Percentiles rank a stretch among this genome's conserved stretches.
Evolutionary conservation across 192 early-diverging fungal species (phyloP).

Genomic region (Mortierella hygrophila): DNA sequence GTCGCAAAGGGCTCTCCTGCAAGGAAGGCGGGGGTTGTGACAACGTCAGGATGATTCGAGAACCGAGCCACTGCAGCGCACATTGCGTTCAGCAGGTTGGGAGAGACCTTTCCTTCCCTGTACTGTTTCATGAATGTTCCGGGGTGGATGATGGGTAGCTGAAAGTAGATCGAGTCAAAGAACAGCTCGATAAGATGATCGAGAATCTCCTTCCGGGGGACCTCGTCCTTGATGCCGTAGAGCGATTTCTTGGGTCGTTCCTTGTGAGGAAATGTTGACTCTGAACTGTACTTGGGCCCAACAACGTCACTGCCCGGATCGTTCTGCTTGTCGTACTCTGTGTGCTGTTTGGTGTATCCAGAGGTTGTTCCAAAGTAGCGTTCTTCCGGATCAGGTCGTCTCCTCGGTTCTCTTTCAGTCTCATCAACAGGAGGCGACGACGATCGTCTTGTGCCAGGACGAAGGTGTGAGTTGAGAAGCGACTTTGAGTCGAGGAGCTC

Average conservation of each 20-base stretch:
- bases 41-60: slow-evolving; percentile 60
- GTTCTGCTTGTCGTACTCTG: slow-evolving; percentile 40
- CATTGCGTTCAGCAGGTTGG: slow-evolving; percentile 60
- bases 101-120: slow-evolving; percentile 57
- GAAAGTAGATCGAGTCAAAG: slow-evolving; percentile 60
- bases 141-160: slow-evolving; percentile 64
- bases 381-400: slow-evolving; percentile 27
- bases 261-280: slow-evolving; percentile 17
- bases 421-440: slow-evolving; percentile 1
- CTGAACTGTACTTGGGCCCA: slow-evolving; percentile 29
- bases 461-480: slow-evolving; percentile 27
- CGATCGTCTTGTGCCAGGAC: slow-evolving; percentile 29
- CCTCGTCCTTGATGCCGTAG: slow-evolving; percentile 51
- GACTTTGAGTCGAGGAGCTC: slow-evolving; percentile 43
- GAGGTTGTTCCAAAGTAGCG: slow-evolving; percentile 50
- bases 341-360: slow-evolving; percentile 29
- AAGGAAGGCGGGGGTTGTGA: slow-evolving; percentile 60
- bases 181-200: slow-evolving; percentile 64
- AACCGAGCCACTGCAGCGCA: slow-evolving; percentile 65
- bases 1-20: slow-evolving; percentile 68
- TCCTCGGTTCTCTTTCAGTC: slow-evolving; percentile 6
- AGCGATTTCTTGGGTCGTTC: slow-evolving; percentile 35
- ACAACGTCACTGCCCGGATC: neutral
- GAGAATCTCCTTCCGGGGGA: slow-evolving; percentile 59
- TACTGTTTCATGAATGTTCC: slow-evolving; percentile 59